Conservation (phyloP, 192 early-diverging fungal species). For the Coemansia reversa region DNA sequence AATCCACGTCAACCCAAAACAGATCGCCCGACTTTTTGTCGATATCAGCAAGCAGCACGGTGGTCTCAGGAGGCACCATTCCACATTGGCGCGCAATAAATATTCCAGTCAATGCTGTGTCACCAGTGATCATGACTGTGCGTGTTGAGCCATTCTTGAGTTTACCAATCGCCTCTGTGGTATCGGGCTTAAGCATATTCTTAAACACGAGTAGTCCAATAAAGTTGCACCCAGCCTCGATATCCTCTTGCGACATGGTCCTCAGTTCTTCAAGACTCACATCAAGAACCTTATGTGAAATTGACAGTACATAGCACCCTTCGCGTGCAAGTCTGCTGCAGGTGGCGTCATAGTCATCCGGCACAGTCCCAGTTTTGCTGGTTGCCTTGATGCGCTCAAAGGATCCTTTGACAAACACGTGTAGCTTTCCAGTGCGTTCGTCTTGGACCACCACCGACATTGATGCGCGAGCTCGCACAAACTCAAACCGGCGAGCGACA, state of each 20-base stretch:
- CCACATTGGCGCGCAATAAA: conserved; percentile 62
- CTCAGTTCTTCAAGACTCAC: conserved; percentile 46
- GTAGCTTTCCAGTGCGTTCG: conserved; percentile 38
- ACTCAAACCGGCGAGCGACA: conserved; percentile 63
- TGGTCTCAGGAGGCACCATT: conserved; percentile 18
- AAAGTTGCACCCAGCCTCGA: conserved; percentile 61
- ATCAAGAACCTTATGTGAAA: conserved; percentile 60
- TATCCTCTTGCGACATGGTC: conserved; percentile 54
- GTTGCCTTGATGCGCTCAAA: conserved; percentile 71
- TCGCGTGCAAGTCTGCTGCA: conserved; percentile 60
- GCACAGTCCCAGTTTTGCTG: conserved; percentile 52
- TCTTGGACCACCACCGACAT: conserved; percentile 64
- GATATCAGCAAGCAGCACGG: conserved; percentile 57
- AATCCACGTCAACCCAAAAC: conserved; percentile 63
- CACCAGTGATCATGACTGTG: conserved; percentile 83
- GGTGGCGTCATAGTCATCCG: conserved; percentile 57
- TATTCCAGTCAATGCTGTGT: conserved; percentile 73
- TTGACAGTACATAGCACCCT: conserved; percentile 75
- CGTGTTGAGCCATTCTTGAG: conserved; percentile 70
- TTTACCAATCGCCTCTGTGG: conserved; percentile 62
- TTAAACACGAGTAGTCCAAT: conserved; percentile 73
- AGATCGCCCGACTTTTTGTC: conserved; percentile 36
- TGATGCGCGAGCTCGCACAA: conserved; percentile 64
- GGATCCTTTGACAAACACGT: conserved; percentile 67
- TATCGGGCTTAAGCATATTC: conserved; percentile 76